Percentiles rank a stretch among this genome's conserved stretches.
Conservation (phyloP, 2,329 filamentous ascomycete species). For the Didymella glomerata region DNA sequence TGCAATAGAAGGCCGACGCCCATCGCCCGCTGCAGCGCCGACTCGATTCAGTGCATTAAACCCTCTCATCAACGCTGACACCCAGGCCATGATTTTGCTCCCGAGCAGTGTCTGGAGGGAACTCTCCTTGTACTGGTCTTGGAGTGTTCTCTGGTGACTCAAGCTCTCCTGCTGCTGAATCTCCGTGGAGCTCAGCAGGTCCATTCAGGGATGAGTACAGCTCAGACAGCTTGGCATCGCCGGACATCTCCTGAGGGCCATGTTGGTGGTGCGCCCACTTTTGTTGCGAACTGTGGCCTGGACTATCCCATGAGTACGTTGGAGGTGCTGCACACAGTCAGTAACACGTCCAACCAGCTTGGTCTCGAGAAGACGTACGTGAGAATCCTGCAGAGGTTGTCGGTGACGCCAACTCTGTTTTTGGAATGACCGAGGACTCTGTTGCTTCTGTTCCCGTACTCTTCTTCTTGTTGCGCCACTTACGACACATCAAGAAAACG, state of each 20-base stretch:
- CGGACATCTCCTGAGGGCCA: not conserved
- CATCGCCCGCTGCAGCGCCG: too few species aligned
- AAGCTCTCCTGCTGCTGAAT: not conserved
- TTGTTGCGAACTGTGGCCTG: not conserved
- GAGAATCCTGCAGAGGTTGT: not conserved
- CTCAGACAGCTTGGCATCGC: not conserved
- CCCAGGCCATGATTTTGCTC: too few species aligned
- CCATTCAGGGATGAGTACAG: not conserved
- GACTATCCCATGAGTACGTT: not conserved
- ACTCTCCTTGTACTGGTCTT: not conserved
- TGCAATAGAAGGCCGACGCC: too few species aligned
- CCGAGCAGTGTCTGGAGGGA: too few species aligned
- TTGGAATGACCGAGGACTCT: not conserved
- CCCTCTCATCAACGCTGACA: not conserved
- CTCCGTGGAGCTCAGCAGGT: not conserved
- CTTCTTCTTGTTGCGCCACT: not conserved
- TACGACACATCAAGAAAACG: not conserved
- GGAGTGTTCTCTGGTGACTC: not conserved
- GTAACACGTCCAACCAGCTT: not conserved
- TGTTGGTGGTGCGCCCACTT: not conserved
- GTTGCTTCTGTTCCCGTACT: not conserved
- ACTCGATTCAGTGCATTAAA: too few species aligned
- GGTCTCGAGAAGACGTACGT: not conserved
- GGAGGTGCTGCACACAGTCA: not conserved
- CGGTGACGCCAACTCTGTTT: not conserved